Evolutionary conservation across 108 stramenopile genomes (phyloP).

Genomic region (Pinguiococcus pyrenoidosus): DNA sequence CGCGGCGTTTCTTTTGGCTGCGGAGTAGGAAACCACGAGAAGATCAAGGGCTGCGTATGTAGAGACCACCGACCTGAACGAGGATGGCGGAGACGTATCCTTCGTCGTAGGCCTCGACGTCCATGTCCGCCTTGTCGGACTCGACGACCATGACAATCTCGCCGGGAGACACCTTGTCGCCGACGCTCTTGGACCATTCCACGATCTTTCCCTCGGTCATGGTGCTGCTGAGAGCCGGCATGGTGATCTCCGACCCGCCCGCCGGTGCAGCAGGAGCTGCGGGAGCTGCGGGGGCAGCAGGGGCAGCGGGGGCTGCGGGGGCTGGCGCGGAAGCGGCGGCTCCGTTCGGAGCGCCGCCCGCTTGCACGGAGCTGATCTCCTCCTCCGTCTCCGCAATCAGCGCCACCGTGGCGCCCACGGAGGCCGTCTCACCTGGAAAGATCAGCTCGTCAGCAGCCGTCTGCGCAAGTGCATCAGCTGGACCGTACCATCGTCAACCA

Average conservation of each 20-base stretch:
- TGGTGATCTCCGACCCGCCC: slow-evolving; percentile 28
- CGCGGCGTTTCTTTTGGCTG: too few relatives aligned
- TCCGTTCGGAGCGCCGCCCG: neutral
- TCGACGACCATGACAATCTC: slow-evolving; percentile 86
- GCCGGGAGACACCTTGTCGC: slow-evolving; percentile 70
- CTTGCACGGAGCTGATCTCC: neutral
- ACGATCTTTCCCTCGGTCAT: slow-evolving; percentile 93
- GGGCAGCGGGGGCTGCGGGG: slow-evolving; percentile 1
- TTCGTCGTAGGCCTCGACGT: slow-evolving; percentile 74
- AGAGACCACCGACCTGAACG: neutral
- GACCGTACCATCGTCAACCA: too few relatives aligned
- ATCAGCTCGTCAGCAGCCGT: too few relatives aligned
- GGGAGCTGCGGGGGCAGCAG: neutral
- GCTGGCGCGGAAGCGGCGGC: neutral
- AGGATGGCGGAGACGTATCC: slow-evolving; percentile 12
- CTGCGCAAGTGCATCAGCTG: too few relatives aligned
- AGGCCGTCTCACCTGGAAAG: slow-evolving; percentile 16
- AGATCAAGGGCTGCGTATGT: too few relatives aligned
- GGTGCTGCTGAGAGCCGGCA: slow-evolving; percentile 86
- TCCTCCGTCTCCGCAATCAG: neutral
- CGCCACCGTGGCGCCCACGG: neutral
- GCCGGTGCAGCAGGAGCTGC: neutral
- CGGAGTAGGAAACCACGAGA: too few relatives aligned
- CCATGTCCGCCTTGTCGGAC: slow-evolving; percentile 91
- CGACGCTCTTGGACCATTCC: slow-evolving; percentile 79